phyloP scores from a whole-genome alignment of 148 eudicot species.

The Gaultheria prostrata region DNA sequence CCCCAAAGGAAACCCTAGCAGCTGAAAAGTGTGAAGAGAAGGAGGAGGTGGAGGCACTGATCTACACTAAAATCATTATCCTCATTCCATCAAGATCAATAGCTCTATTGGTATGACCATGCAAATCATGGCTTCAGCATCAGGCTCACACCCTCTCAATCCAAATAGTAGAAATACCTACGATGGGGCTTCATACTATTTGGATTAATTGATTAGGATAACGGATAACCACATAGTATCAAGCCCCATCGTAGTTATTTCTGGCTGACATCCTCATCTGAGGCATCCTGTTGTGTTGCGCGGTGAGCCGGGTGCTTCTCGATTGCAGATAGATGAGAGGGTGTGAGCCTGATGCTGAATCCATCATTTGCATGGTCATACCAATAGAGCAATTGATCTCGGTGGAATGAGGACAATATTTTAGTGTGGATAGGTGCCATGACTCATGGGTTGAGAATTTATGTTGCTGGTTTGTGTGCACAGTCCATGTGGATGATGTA shows the following conservation, averaged over 20 bases:
- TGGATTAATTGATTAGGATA: neutral
- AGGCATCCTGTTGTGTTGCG: neutral
- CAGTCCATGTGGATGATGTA: constrained; percentile 11
- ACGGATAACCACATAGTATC: too few relatives aligned
- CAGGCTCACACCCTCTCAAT: constrained; percentile 11
- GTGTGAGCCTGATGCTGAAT: constrained; percentile 4
- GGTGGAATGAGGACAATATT: neutral
- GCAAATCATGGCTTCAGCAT: neutral
- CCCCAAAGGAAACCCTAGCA: too few relatives aligned
- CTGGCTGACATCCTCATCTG: neutral
- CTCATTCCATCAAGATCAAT: neutral
- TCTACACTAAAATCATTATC: constrained; percentile 3
- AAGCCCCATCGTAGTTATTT: too few relatives aligned
- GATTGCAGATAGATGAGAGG: neutral
- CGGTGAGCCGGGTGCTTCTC: constrained; percentile 1
- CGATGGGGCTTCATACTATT: too few relatives aligned
- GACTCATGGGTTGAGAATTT: constrained; percentile 5
- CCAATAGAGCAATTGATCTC: neutral
- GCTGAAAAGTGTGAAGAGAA: too few relatives aligned
- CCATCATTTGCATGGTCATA: constrained; percentile 1
- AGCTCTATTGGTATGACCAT: neutral
- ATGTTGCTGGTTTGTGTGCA: neutral
- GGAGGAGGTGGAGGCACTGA: neutral
- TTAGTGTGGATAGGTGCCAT: neutral
- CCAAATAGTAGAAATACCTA: too few relatives aligned